These are phyloP conservation scores for Fusarium vanettenii DNA, from an alignment of 2,329 filamentous ascomycete species.

Conservation along the genomic window DNA sequence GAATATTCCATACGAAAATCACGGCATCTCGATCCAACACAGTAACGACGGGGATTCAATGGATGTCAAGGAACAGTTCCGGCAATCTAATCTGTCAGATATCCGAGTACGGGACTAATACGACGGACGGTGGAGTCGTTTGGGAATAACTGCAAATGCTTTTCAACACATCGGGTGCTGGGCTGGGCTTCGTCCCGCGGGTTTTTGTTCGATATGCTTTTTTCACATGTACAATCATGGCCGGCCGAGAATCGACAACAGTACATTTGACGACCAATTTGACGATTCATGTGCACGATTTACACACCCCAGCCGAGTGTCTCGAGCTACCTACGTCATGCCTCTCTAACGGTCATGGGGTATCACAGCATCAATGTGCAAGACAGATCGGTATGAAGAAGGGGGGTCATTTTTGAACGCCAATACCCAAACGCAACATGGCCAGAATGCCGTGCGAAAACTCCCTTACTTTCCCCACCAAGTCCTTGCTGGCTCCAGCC, in stretches of 20 bases:
- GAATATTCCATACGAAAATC: neutral
- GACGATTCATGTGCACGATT: slow-evolving; percentile 1
- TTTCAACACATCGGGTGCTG: neutral
- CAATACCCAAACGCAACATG: slow-evolving; percentile 4
- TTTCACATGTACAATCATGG: neutral
- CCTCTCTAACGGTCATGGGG: slow-evolving; percentile 1
- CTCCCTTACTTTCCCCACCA: neutral
- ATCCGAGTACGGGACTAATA: neutral
- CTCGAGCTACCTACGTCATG: neutral
- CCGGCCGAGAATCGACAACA: neutral
- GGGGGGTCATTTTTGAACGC: slow-evolving; percentile 16
- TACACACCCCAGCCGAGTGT: neutral
- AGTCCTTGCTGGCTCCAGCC: neutral
- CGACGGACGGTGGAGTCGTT: neutral
- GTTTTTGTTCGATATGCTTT: neutral
- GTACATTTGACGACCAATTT: slow-evolving; percentile 3
- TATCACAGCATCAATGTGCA: neutral
- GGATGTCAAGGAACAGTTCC: neutral
- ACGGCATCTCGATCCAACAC: neutral
- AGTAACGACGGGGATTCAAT: neutral
- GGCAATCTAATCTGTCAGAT: neutral
- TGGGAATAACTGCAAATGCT: neutral
- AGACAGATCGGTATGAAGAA: neutral
- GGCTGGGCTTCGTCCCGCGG: neutral
- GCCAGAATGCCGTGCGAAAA: neutral